Percentiles rank a stretch among this genome's conserved stretches.
Evolutionary conservation across 225 moss, liverwort and hornwort species (phyloP).

Genomic region (Physcomitrium patens): DNA sequence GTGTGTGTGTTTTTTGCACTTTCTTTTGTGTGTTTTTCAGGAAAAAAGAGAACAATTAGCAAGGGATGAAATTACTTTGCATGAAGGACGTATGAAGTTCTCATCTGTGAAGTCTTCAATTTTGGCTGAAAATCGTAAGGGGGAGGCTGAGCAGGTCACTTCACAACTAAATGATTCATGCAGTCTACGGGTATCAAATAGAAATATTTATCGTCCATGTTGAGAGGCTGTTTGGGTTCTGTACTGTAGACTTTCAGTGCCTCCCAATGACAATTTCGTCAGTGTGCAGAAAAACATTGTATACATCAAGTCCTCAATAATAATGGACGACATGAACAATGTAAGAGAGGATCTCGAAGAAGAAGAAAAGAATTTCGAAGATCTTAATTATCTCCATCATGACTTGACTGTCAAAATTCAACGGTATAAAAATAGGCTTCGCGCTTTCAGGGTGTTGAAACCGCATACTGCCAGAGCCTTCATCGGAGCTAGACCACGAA

Average conservation of each 20-base stretch:
- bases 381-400: slow-evolving; percentile 55
- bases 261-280: not conserved
- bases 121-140: slow-evolving; percentile 57
- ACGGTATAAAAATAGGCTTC: not conserved
- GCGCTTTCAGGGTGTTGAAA: not conserved
- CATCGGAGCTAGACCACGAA: not conserved
- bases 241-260: too few species aligned
- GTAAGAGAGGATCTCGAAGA: slow-evolving; percentile 68
- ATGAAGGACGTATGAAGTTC: slow-evolving; percentile 62
- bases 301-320: slow-evolving; percentile 55
- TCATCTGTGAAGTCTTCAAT: slow-evolving; percentile 66
- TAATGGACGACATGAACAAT: slow-evolving; percentile 78
- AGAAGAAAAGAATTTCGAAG: slow-evolving; percentile 48
- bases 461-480: slow-evolving; percentile 4
- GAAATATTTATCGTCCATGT: too few species aligned
- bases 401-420: slow-evolving; percentile 30
- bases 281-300: slow-evolving; percentile 74
- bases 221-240: not conserved
- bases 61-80: slow-evolving; percentile 67
- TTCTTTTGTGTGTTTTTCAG: slow-evolving; percentile 36
- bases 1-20: too few species aligned
- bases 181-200: not conserved
- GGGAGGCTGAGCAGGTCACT: slow-evolving; percentile 64
- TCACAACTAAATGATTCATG: not conserved
- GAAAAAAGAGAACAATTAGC: slow-evolving; percentile 61